Conservation (phyloP, 768 basidiomycete species). For the Cantharellus anzutake region DNA sequence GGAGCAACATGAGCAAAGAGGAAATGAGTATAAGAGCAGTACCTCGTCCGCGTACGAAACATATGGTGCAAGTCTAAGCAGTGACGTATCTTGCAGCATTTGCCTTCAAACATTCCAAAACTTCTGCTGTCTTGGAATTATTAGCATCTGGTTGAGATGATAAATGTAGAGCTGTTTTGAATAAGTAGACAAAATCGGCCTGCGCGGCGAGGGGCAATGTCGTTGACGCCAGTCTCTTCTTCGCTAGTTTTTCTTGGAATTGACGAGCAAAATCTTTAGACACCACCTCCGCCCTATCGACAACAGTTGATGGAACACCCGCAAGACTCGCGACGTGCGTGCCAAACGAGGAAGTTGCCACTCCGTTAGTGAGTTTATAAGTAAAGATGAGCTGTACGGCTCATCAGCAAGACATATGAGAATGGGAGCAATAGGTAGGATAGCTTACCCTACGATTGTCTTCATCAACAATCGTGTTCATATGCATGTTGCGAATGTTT, state of each 20-base stretch:
- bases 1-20: no score
- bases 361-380: conserved; percentile 81
- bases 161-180: conserved; percentile 12
- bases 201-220: conserved; percentile 63
- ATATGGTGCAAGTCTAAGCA: background rate
- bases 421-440: background rate
- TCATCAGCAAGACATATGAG: background rate
- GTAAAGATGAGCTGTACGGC: conserved; percentile 62
- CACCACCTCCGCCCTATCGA: conserved; percentile 72
- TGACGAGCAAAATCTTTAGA: conserved; percentile 74
- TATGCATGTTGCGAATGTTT: conserved; percentile 87
- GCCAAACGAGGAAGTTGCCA: conserved; percentile 77
- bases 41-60: no score
- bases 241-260: conserved; percentile 64
- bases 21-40: no score
- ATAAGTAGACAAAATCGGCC: conserved; percentile 77
- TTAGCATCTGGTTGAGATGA: background rate
- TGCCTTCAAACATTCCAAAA: background rate
- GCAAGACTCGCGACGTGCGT: conserved; percentile 92
- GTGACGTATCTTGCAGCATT: background rate
- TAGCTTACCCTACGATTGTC: conserved; percentile 61
- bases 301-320: conserved; percentile 71
- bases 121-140: background rate
- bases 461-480: conserved; percentile 87
- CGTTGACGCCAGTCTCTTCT: conserved; percentile 28